Evolutionary conservation across 208 protist species (phyloP).

Genomic region (Crithidia acanthocephali): DNA sequence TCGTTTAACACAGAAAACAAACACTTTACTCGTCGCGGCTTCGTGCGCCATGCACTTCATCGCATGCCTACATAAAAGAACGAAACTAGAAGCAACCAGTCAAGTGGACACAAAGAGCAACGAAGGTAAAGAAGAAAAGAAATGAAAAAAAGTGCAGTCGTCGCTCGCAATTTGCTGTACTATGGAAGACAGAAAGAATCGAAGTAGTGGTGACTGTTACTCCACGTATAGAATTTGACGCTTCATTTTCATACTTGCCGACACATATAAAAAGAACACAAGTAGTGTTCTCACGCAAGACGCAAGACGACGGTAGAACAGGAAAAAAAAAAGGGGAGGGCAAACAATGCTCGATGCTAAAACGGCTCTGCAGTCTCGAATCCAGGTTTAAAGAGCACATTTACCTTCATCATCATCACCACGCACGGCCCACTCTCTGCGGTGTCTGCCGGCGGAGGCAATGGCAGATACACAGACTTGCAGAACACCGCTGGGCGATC

Average conservation of each 20-base stretch:
- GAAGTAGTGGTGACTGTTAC: too few relatives aligned
- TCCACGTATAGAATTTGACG: too few relatives aligned
- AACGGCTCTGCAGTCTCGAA: constrained; percentile 14
- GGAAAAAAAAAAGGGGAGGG: not conserved
- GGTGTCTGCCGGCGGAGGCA: not conserved
- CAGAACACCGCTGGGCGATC: constrained; percentile 1
- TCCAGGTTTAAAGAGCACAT: constrained; percentile 17
- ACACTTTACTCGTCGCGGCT: too few relatives aligned
- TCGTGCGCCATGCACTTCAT: too few relatives aligned
- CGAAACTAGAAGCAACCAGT: too few relatives aligned
- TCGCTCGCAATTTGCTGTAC: not conserved
- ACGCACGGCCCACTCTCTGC: not conserved
- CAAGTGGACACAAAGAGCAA: not conserved
- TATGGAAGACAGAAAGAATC: not conserved
- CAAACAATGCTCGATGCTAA: not conserved
- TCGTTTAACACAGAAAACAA: too few relatives aligned
- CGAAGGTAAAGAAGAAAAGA: not conserved
- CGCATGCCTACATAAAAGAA: too few relatives aligned
- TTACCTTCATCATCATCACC: constrained; percentile 23
- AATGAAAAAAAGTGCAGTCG: not conserved
- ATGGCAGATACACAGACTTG: constrained; percentile 14
- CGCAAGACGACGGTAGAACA: not conserved
- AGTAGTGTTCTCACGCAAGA: too few relatives aligned
- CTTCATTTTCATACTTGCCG: too few relatives aligned
- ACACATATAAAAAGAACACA: too few relatives aligned